Base-by-base conservation (phyloP, 345 rosid species). In the Nasturtium officinale region DNA sequence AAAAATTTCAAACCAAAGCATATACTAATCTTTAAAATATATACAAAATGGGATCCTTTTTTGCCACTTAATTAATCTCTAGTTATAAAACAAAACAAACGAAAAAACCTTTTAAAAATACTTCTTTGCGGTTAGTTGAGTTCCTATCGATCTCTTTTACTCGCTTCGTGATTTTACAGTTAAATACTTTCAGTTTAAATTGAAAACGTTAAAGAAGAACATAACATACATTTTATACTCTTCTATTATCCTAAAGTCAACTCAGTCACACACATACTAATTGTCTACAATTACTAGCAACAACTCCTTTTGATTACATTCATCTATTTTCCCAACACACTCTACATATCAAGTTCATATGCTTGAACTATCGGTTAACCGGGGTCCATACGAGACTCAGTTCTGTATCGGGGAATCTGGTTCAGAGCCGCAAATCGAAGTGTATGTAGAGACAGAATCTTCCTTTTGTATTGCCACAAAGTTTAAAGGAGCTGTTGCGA, bases 381-480 rank as follows among this genome's bases (percentile, higher is more conserved):
- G 21, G 38, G 50, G 38, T 59, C 18, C 37, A 12, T 20, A 48
- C 5, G 47, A 60, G 56, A 60, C 37, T 69, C 63, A 76, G 45
- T 62, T 54, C 7, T 62, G 92, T 3, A 83, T 82, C 37, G 92
- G 91, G 32, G 96, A 95, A 46, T 83, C 93, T 3, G 82, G 87
- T 75, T 95, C 96, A 35, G 90, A 95, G 56, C 83, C 93, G 20
- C 81, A 88, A 33, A 88, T 58, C 16, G 92, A 95, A 28, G 96
- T 89, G 78, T 85, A 90, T 5, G 93, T 69, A 1, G 93, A 74
- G n/a, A 83, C 82, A 28, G 92, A 75, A 74, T 95, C 97, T 68
- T 89, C 96, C 74, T 95, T 95, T 18, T 85, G 79, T 37, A 91
- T 75, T 70, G 96, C 88, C 60, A 89, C 96, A 61, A 82, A 91